A percentile compares a stretch with the other conserved stretches of the same genome.
These are phyloP conservation scores for Metschnikowia chrysomelidarum DNA, from an alignment of 805 yeast genomes.

Conservation along the genomic window DNA sequence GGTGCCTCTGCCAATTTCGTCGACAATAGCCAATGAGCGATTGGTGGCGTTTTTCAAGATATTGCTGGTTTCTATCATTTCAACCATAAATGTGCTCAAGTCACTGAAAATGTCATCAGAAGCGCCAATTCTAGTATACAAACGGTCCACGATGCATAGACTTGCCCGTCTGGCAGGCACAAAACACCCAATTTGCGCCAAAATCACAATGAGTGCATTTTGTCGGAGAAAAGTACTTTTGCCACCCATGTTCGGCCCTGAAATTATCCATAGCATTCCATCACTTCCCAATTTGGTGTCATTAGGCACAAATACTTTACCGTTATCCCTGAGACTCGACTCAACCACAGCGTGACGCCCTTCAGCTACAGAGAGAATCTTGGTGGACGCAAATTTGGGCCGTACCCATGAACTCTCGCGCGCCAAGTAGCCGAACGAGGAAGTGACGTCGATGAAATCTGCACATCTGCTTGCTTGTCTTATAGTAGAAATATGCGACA, in stretches of 20 bases:
- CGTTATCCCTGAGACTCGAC: conserved; percentile 27
- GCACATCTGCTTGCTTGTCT: conserved; percentile 49
- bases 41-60: conserved; percentile 33
- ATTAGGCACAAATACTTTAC: conserved; percentile 48
- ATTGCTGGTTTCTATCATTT: conserved; percentile 43
- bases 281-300: conserved; percentile 29
- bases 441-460: conserved; percentile 69
- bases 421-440: conserved; percentile 72
- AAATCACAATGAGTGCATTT: conserved; percentile 45
- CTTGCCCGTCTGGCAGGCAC: conserved; percentile 50
- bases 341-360: conserved; percentile 93
- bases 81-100: conserved; percentile 51
- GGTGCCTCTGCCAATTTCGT: conserved; percentile 43
- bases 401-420: conserved; percentile 62
- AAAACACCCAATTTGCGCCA: conserved; percentile 55
- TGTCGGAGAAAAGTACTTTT: conserved; percentile 52
- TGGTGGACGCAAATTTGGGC: conserved; percentile 57
- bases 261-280: conserved; percentile 22
- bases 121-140: conserved; percentile 45
- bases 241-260: conserved; percentile 50
- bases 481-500: conserved; percentile 44
- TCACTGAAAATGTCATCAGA: conserved; percentile 31
- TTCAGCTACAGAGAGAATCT: conserved; percentile 35
- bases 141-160: conserved; percentile 47
- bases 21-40: conserved; percentile 42